Evolutionary conservation across 2,329 filamentous ascomycete species (phyloP), one percentile per base, ranked within the genome.

Genomic region (Trichoderma afroharzianum): DNA sequence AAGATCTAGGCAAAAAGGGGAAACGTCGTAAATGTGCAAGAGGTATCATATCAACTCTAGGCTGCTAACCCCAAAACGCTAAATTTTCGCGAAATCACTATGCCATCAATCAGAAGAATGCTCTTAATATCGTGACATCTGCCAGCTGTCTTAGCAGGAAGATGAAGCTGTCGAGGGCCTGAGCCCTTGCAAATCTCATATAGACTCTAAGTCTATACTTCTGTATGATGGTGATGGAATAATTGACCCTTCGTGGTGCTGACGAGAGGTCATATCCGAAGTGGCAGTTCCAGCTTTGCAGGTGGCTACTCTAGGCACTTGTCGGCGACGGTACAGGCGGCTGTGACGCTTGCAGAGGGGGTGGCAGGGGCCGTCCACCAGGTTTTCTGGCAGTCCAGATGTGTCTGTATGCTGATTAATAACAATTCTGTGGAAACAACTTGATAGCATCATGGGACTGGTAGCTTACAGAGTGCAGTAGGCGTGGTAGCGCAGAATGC

Each of bases 391-490:
- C 76, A 28, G 73, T 74, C 76, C 76, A 77, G 28, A 75, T 72
- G 47, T 75, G 74, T 32, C 76, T 78, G 47, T 15, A 64, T 24
- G 12, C 11, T 62, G 30, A 30, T 76, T 68, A 76, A 74, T n/a
- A 24, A 53, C 55, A 33, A 50, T 36, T 50, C 15, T 6, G 7
- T 5, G 3, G 30, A 53, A 50, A 33, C 6, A 7, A 7, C 6
- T 33, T 71, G 12, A 33, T 55, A 53, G n/a, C 18, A 21, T 24
- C 11, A 21, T 50, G 5, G 53, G 59, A 36, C 9, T 30, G 66
- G 26, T 50, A 30, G 88, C 92, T 88, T 84, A 95, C 93, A 95
- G 84, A 74, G 88, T 90, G 80, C 93, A 93, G 82, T 93, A 97
- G 55, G 88, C 89, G 80, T 90, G 90, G 75, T 90, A 87, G 67